These are phyloP conservation scores for Zymoseptoria brevis DNA, from an alignment of 2,329 filamentous ascomycete genomes.

Conservation along the genomic window DNA sequence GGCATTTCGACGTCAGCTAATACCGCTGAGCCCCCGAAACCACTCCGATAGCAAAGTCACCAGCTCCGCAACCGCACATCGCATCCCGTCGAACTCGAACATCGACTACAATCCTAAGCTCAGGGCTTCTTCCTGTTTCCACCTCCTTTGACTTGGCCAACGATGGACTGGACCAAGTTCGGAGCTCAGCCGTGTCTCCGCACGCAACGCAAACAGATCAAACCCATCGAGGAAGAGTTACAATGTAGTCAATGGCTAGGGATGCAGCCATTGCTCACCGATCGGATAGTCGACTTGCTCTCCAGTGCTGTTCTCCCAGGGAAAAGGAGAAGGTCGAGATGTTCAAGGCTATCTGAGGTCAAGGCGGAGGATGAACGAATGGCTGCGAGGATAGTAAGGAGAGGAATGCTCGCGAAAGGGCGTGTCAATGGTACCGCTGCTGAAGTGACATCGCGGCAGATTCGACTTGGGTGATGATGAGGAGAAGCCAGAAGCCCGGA, in stretches of 20 bases:
- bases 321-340: no score
- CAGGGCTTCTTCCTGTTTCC: background rate
- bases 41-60: no score
- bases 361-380: no score
- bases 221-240: background rate
- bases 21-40: no score
- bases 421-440: no score
- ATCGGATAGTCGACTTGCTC: background rate
- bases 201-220: background rate
- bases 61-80: background rate
- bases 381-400: no score
- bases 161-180: background rate
- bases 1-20: no score
- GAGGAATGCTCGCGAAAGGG: no score
- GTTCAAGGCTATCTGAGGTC: no score
- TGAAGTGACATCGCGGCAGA: no score
- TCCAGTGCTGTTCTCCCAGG: no score
- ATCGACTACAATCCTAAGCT: background rate
- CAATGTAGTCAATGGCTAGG: background rate
- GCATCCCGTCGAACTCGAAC: background rate
- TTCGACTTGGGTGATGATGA: background rate
- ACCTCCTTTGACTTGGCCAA: background rate
- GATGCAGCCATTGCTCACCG: background rate
- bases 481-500: background rate
- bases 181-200: background rate